These are phyloP conservation scores for Leavenworthia alabamica DNA, from an alignment of 345 rosid genomes.

Conservation along the genomic window DNA sequence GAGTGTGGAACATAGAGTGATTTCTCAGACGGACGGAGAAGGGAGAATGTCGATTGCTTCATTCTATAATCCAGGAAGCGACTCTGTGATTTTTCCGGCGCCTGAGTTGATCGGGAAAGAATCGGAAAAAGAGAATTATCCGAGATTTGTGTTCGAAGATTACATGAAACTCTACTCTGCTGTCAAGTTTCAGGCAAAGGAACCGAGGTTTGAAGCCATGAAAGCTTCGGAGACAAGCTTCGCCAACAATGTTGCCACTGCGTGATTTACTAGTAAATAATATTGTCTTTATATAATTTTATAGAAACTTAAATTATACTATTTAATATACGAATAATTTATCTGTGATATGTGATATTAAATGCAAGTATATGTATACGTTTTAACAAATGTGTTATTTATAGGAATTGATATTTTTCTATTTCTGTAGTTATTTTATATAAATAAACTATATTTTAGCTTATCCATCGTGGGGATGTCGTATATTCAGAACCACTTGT, in stretches of 20 bases:
- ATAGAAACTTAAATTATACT: not conserved
- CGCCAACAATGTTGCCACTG: constrained; percentile 17
- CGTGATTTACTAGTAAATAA: not conserved
- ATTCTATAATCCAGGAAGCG: constrained; percentile 88
- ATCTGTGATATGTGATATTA: not conserved
- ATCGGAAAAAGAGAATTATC: constrained; percentile 42
- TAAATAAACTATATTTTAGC: too few relatives aligned
- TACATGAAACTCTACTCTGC: constrained; percentile 79
- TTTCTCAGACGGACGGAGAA: constrained; percentile 65
- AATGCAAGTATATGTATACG: too few relatives aligned
- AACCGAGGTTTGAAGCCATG: constrained; percentile 94
- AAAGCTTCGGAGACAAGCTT: constrained; percentile 39
- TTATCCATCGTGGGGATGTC: too few relatives aligned
- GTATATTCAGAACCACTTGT: too few relatives aligned
- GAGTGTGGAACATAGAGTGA: constrained; percentile 80
- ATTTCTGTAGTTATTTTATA: too few relatives aligned
- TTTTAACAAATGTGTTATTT: too few relatives aligned
- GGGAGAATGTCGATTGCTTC: constrained; percentile 85
- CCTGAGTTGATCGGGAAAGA: constrained; percentile 54
- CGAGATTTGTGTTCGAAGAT: constrained; percentile 78
- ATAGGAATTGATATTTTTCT: not conserved
- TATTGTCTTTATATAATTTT: not conserved
- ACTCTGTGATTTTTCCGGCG: constrained; percentile 77
- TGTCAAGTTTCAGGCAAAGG: constrained; percentile 81
- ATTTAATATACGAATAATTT: not conserved